Evolutionary conservation across 148 eudicot species (phyloP), one percentile per base, ranked within the genome.

Genomic region (Rheum nobile): DNA sequence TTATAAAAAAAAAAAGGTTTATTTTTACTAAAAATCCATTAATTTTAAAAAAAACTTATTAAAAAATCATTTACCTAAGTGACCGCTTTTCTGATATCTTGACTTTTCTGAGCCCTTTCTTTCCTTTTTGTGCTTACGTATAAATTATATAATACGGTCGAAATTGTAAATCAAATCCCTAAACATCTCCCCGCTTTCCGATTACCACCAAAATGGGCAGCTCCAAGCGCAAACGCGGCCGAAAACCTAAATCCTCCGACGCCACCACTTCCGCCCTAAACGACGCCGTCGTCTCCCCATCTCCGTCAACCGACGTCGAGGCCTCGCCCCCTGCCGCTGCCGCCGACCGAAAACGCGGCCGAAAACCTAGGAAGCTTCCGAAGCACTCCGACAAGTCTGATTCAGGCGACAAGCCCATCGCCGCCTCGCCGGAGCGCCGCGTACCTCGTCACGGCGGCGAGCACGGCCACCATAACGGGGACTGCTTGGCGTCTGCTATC

Each of bases 371-470:
- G 4, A 72, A 67, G 63, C 42, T 38, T n/a, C 76, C 74, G 9
- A 77, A 75, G 11, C 68, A 57, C 78, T 57, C 39, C 37, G 80
- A 74, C 4, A 31, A n/a, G 2, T 10, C 75, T 3, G 72, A 76
- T 28, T 19, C 70, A 16, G 74, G 63, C 34, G 68, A 72, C 28
- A 12, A 61, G 9, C 76, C 72, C 43, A 73, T 76, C 29, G 79
- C 76, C n/a, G 72, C 34, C 34, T 79, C 85, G 32, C 82, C 80
- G 4, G 81, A 82, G 57, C 72, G 79, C 31, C 72, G 82, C 5
- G 39, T 35, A 2, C 57, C 80, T 31, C 72, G 83, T 19, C 59
- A 61, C 59, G 50, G 22, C 35, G 76, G 31, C 67, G 75, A 73
- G 29, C 59, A 75, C 32, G 35, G 19, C 14, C 67, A 17, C 28